phyloP scores from a whole-genome alignment of 2,329 filamentous ascomycete species.

The Ophiognomonia clavigignenti-juglandacearum region DNA sequence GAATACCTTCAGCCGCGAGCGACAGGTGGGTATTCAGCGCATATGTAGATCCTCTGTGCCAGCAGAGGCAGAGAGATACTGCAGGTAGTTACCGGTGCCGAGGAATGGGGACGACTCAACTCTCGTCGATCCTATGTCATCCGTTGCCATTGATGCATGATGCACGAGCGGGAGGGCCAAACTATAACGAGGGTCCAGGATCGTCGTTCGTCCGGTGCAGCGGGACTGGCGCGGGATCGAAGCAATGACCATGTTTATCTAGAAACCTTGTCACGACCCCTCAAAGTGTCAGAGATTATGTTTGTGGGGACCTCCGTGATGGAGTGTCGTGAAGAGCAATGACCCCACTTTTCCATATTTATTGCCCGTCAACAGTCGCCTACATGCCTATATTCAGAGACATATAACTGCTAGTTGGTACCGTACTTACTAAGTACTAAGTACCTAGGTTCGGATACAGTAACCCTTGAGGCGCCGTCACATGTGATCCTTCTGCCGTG shows the following conservation, averaged over 20 bases:
- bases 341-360: no score
- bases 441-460: no score
- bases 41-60: constrained; percentile 11
- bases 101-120: constrained; percentile 1
- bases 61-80: not conserved
- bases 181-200: no score
- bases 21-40: constrained; percentile 5
- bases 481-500: no score
- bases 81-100: not conserved
- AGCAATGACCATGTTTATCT: not conserved
- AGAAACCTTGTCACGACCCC: not conserved
- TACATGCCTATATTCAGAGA: no score
- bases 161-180: not conserved
- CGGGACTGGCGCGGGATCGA: no score
- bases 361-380: no score
- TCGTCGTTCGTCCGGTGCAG: no score
- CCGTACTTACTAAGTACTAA: no score
- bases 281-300: constrained; percentile 8
- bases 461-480: no score
- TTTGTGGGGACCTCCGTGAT: constrained; percentile 1
- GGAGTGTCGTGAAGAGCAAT: no score
- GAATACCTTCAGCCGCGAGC: not conserved
- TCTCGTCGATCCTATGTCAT: constrained; percentile 2
- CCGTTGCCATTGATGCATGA: not conserved
- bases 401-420: no score